Evolutionary conservation across 2,329 filamentous ascomycete genomes (phyloP).

Genomic region (Tolypocladium ovalisporum): DNA sequence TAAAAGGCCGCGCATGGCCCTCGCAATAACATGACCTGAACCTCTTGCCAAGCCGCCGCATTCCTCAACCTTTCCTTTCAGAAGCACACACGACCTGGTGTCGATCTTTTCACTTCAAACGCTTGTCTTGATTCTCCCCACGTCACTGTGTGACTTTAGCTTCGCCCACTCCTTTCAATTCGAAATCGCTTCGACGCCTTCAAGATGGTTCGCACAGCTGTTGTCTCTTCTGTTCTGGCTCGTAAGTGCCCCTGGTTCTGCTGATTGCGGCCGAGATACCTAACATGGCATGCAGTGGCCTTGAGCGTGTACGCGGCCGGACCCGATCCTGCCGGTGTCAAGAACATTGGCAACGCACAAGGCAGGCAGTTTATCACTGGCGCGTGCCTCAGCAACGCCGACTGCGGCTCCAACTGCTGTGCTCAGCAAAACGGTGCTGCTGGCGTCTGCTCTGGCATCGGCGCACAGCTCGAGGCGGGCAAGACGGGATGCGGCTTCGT

Average conservation of each 20-base stretch:
- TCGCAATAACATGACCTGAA: not conserved
- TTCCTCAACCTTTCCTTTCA: not conserved
- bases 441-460: conserved; percentile 18
- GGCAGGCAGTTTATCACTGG: conserved; percentile 18
- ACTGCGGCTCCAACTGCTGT: conserved; percentile 17
- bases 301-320: conserved; percentile 4
- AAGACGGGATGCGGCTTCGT: conserved; percentile 18
- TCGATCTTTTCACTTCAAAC: not conserved
- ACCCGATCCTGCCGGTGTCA: conserved; percentile 8
- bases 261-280: not conserved
- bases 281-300: not conserved
- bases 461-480: conserved; percentile 16
- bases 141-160: not conserved
- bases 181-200: not conserved
- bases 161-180: too few species aligned
- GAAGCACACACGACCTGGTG: not conserved
- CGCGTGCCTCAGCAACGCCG: conserved; percentile 14
- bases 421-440: conserved; percentile 11
- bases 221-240: not conserved
- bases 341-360: conserved; percentile 13
- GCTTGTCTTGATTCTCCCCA: too few species aligned
- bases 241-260: not conserved
- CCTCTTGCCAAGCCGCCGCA: not conserved
- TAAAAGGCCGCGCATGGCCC: not conserved
- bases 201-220: not conserved